phyloP scores from a whole-genome alignment of 305 asterid genomes.

The Rubia occidens region DNA sequence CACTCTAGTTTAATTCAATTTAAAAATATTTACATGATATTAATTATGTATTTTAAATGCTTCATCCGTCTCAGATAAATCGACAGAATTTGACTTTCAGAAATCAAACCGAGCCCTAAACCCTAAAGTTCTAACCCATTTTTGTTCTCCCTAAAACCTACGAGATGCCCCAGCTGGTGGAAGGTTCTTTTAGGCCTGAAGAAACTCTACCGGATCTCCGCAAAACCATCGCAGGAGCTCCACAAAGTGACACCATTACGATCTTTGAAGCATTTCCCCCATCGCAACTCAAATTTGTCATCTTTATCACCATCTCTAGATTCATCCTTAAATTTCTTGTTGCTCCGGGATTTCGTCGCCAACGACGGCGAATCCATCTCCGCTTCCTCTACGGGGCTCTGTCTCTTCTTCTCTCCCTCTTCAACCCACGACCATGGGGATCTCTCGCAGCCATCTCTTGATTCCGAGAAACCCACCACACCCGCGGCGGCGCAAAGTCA shows the following conservation, averaged over 20 bases:
- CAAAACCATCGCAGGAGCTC: slow-evolving; percentile 42
- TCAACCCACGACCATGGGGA: slow-evolving; percentile 62
- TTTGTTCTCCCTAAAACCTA: slow-evolving; percentile 83
- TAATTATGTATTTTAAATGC: too few species aligned
- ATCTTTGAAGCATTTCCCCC: slow-evolving; percentile 56
- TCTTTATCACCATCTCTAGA: slow-evolving; percentile 36
- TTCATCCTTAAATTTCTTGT: slow-evolving; percentile 48
- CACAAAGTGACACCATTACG: slow-evolving; percentile 34
- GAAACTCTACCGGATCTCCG: slow-evolving; percentile 48
- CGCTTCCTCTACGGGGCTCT: slow-evolving; percentile 41
- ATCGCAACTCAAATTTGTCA: slow-evolving; percentile 56
- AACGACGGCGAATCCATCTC: slow-evolving; percentile 36
- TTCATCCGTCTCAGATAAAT: too few species aligned
- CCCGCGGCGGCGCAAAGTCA: slow-evolving; percentile 25
- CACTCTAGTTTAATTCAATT: too few species aligned
- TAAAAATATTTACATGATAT: too few species aligned
- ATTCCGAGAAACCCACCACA: slow-evolving; percentile 44
- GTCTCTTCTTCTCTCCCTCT: slow-evolving; percentile 73
- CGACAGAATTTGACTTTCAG: too few species aligned
- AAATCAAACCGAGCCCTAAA: too few species aligned
- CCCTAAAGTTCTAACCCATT: slow-evolving; percentile 36
- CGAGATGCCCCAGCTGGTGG: slow-evolving; percentile 86
- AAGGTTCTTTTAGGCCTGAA: slow-evolving; percentile 74
- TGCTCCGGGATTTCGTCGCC: slow-evolving; percentile 36
- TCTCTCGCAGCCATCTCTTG: slow-evolving; percentile 76